These are phyloP conservation scores for Metschnikowia matae DNA, from an alignment of 805 yeast species.

Conservation along the genomic window DNA sequence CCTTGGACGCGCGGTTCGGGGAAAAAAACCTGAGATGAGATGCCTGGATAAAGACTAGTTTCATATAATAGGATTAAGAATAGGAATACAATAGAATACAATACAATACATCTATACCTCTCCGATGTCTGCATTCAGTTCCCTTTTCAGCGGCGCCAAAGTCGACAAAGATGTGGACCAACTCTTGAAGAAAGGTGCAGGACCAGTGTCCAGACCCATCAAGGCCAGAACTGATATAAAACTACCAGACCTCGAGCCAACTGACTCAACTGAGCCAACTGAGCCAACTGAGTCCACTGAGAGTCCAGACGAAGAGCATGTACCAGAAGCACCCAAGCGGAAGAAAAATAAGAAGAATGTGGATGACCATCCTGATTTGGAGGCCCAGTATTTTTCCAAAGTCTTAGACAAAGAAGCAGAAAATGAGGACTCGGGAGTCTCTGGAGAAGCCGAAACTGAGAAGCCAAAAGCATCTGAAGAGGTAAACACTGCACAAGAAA, in stretches of 20 bases:
- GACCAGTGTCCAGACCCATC: conserved; percentile 44
- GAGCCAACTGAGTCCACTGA: conserved; percentile 16
- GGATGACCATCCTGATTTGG: conserved; percentile 5
- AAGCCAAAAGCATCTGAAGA: conserved; percentile 21
- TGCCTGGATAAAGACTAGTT: neutral
- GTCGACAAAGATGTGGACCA: conserved; percentile 28
- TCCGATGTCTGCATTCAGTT: conserved; percentile 33
- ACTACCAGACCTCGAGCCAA: conserved; percentile 5
- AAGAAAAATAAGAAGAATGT: conserved; percentile 3
- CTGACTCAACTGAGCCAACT: conserved; percentile 8
- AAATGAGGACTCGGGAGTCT: conserved; percentile 3
- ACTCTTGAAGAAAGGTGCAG: conserved; percentile 31
- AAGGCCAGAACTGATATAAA: conserved; percentile 30
- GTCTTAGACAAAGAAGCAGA: conserved; percentile 12
- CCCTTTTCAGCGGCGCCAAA: conserved; percentile 30
- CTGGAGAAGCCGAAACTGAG: conserved; percentile 2
- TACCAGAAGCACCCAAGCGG: neutral
- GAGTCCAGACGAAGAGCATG: neutral
- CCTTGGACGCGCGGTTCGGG: neutral
- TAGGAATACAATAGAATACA: too few relatives aligned
- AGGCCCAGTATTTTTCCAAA: conserved; percentile 14
- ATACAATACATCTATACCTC: too few relatives aligned
- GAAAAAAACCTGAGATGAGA: conserved; percentile 12
- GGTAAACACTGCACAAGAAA: conserved; percentile 9
- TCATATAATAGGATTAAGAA: too few relatives aligned